Percentiles rank a stretch among this genome's conserved stretches.
Conservation (phyloP, 345 rosid genomes). For the Melaleuca alternifolia region DNA sequence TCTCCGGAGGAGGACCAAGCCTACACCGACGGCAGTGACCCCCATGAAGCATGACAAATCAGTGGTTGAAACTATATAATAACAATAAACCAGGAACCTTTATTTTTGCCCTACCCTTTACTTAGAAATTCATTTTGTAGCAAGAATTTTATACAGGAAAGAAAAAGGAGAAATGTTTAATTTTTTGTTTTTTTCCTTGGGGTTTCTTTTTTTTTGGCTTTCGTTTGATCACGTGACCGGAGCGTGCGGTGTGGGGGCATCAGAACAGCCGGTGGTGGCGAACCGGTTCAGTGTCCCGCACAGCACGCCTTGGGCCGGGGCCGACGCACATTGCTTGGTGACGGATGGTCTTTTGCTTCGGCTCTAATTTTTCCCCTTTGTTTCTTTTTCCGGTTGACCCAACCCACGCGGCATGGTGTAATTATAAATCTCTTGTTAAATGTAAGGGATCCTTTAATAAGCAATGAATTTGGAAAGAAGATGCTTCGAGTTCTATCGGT, state of each 20-base stretch:
- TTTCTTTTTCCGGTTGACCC: neutral
- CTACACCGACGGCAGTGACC: neutral
- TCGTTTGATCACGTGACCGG: neutral
- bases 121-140: neutral
- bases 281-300: neutral
- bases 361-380: neutral
- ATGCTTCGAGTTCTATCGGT: neutral
- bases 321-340: neutral
- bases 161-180: neutral
- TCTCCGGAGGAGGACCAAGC: neutral
- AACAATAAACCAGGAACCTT: neutral
- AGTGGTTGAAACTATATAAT: neutral
- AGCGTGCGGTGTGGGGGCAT: neutral
- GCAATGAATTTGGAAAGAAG: neutral
- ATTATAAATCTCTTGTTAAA: neutral
- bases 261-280: neutral
- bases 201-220: neutral
- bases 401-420: neutral
- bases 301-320: neutral
- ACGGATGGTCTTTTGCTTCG: neutral
- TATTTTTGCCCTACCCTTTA: neutral
- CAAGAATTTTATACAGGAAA: neutral
- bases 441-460: neutral
- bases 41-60: neutral
- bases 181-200: neutral